phyloP scores from a whole-genome alignment of 352 stramenopile genomes.

The Blastocystis hominis region DNA sequence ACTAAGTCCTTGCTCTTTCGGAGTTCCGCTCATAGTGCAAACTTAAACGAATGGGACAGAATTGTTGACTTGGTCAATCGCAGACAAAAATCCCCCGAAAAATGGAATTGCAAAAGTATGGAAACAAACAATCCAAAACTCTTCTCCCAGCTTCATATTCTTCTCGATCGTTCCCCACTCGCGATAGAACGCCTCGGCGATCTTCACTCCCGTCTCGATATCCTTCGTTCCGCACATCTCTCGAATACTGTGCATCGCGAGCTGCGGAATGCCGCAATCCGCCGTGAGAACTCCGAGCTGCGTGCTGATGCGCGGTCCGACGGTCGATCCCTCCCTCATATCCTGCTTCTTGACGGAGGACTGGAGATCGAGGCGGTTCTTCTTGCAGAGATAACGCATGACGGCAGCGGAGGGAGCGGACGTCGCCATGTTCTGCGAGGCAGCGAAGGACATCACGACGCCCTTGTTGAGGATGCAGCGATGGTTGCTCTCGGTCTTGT shows the following conservation, averaged over 20 bases:
- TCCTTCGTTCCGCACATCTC: constrained; percentile 85
- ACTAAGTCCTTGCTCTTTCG: background rate
- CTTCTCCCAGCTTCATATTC: constrained; percentile 42
- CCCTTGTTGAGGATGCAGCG: constrained; percentile 78
- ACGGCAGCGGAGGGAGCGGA: constrained; percentile 71
- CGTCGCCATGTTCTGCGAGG: constrained; percentile 91
- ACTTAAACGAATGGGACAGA: background rate
- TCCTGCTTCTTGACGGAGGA: constrained; percentile 89
- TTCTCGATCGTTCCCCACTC: constrained; percentile 69
- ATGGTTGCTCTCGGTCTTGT: constrained; percentile 88
- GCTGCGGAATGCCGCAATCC: constrained; percentile 86
- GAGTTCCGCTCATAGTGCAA: background rate
- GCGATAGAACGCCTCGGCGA: constrained; percentile 83
- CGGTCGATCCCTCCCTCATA: constrained; percentile 86
- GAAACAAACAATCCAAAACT: constrained; percentile 51
- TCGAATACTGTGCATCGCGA: constrained; percentile 94
- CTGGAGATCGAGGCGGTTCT: constrained; percentile 73
- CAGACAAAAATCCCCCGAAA: background rate
- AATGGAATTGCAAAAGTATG: background rate
- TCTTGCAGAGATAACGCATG: constrained; percentile 57
- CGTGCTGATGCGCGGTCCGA: constrained; percentile 85
- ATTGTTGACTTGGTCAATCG: background rate
- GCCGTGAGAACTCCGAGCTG: constrained; percentile 86
- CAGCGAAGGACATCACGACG: constrained; percentile 93
- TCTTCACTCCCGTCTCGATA: constrained; percentile 65